Percentiles rank a stretch among this genome's conserved stretches.
phyloP scores from a whole-genome alignment of 2,329 filamentous ascomycete species.

The Pyricularia grisea region DNA sequence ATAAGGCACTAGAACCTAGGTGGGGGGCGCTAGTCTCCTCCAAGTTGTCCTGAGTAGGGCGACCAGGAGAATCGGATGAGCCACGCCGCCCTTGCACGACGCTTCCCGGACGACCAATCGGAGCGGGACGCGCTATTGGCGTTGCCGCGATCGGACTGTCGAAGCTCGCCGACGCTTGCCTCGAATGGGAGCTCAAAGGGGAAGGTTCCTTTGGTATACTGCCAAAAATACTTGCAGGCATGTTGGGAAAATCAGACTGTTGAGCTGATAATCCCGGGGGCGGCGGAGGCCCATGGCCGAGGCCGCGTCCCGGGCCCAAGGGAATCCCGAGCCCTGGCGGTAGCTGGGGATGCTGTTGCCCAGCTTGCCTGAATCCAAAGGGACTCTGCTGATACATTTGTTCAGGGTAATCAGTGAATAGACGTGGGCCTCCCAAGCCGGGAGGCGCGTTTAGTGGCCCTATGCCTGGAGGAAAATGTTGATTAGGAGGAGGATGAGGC shows the following conservation, averaged over 20 bases:
- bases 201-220: slow-evolving; percentile 20
- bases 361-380: not conserved
- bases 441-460: not conserved
- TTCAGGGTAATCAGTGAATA: not conserved
- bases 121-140: slow-evolving; percentile 72
- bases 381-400: not conserved
- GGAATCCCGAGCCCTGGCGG: slow-evolving; percentile 4
- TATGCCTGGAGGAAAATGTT: not conserved
- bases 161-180: slow-evolving; percentile 64
- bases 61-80: slow-evolving; percentile 14
- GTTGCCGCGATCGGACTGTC: slow-evolving; percentile 48
- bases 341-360: not conserved
- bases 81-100: slow-evolving; percentile 43
- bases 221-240: slow-evolving; percentile 4
- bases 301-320: not conserved
- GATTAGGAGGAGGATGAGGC: not conserved
- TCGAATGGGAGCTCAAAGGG: slow-evolving; percentile 52
- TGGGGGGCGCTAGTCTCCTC: slow-evolving; percentile 51
- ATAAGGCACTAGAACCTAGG: slow-evolving; percentile 80
- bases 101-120: slow-evolving; percentile 81
- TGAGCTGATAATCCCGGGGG: slow-evolving; percentile 6
- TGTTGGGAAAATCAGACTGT: slow-evolving; percentile 1
- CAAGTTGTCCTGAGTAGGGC: slow-evolving; percentile 55
- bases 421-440: not conserved
- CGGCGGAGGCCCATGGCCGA: slow-evolving; percentile 11